Conservation (phyloP, 805 yeast species). For the Monosporozyma aerobia region DNA sequence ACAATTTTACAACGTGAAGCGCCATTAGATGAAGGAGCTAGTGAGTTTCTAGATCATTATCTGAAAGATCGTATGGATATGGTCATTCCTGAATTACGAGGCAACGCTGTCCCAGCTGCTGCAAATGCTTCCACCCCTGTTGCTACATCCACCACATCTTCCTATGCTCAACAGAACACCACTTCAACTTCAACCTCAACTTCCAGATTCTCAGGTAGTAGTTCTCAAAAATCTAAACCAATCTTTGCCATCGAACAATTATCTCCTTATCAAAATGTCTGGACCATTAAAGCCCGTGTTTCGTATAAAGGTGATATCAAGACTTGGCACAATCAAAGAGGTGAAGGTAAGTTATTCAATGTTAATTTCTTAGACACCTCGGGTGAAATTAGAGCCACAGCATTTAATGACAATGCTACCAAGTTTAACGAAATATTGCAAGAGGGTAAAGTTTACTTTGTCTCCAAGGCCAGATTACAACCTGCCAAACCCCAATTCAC, state of each 20-base stretch:
- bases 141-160: conserved; percentile 5
- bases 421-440: conserved; percentile 64
- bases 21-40: conserved; percentile 32
- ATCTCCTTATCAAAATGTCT: conserved; percentile 81
- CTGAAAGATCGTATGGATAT: conserved; percentile 51
- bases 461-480: conserved; percentile 72
- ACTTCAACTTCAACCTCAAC: conserved; percentile 9
- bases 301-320: conserved; percentile 80
- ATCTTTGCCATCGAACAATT: conserved; percentile 74
- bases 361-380: conserved; percentile 87
- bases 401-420: conserved; percentile 81
- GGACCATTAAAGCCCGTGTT: conserved; percentile 92
- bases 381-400: conserved; percentile 93
- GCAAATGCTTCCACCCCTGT: conserved; percentile 6
- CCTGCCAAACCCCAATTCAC: conserved; percentile 82
- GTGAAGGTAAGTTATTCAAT: conserved; percentile 84
- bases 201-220: conserved; percentile 7
- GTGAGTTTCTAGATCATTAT: conserved; percentile 45
- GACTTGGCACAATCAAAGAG: conserved; percentile 78
- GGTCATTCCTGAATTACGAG: conserved; percentile 10
- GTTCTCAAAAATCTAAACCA: conserved; percentile 30
- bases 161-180: conserved; percentile 9
- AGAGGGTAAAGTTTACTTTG: conserved; percentile 83
- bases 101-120: conserved; percentile 19
- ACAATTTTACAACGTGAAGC: conserved; percentile 35